Evolutionary conservation across 371 early-diverging fungal genomes (phyloP).

Genomic region (Apophysomyces variabilis): DNA sequence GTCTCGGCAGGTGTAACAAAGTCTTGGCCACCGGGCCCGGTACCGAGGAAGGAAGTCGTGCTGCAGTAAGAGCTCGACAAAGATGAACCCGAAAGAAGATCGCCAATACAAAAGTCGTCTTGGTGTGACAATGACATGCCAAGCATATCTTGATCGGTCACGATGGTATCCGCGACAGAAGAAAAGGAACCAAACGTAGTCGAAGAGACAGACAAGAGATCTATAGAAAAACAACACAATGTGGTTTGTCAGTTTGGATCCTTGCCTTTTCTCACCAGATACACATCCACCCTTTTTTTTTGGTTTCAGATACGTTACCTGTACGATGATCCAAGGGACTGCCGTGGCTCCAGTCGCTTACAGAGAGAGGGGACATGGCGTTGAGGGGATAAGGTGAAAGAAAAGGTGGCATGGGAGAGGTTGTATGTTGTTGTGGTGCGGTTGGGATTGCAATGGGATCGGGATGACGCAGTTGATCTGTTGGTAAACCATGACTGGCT

Average conservation of each 20-base stretch:
- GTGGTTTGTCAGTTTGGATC: no score
- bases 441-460: conserved; percentile 8
- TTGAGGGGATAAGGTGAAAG: neutral
- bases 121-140: neutral
- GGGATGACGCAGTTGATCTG: conserved; percentile 4
- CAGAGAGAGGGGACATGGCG: conserved; percentile 5
- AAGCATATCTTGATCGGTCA: conserved; percentile 7
- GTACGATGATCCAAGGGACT: conserved; percentile 5
- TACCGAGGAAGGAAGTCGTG: neutral
- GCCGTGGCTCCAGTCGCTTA: conserved; percentile 4
- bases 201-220: neutral
- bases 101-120: conserved; percentile 2
- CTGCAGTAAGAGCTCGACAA: conserved; percentile 2
- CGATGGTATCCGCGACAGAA: neutral
- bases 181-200: neutral
- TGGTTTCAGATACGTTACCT: neutral
- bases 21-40: neutral
- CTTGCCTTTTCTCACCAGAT: no score
- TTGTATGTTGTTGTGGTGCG: neutral
- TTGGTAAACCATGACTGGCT: neutral
- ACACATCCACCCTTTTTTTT: neutral
- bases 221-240: neutral
- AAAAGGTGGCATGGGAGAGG: conserved; percentile 2
- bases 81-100: neutral
- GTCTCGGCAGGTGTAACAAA: conserved; percentile 9